Conservation (phyloP, 1,284 basidiomycete species). For the Austroboletus niveus region DNA sequence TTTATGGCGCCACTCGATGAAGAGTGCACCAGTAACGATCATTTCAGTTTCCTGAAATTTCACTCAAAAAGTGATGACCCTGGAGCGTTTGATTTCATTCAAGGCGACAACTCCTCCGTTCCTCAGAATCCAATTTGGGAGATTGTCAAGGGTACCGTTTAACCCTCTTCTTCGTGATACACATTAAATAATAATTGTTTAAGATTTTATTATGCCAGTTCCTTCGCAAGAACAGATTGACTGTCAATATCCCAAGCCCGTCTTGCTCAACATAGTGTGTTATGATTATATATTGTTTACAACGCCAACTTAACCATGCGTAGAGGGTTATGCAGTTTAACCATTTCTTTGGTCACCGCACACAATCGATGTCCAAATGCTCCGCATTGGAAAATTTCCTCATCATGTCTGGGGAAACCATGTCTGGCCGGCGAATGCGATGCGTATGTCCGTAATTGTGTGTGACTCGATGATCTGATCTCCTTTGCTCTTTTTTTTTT, state of each 20-base stretch:
- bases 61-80: constrained; percentile 61
- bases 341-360: constrained; percentile 79
- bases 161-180: neutral
- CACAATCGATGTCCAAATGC: constrained; percentile 77
- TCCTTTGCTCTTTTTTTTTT: neutral
- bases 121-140: constrained; percentile 81
- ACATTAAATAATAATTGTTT: neutral
- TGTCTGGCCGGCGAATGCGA: constrained; percentile 60
- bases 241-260: constrained; percentile 81
- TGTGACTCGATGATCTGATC: neutral
- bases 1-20: neutral
- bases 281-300: neutral
- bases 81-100: constrained; percentile 78
- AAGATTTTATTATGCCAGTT: constrained; percentile 51
- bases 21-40: neutral
- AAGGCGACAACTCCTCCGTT: constrained; percentile 66
- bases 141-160: constrained; percentile 59
- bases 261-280: constrained; percentile 60
- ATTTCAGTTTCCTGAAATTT: neutral
- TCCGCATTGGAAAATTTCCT: constrained; percentile 80
- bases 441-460: constrained; percentile 20
- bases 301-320: neutral
- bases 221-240: constrained; percentile 60
- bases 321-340: constrained; percentile 56
- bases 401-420: constrained; percentile 71